phyloP scores from a whole-genome alignment of 257 asterid species.

The Solanum stenotomum region DNA sequence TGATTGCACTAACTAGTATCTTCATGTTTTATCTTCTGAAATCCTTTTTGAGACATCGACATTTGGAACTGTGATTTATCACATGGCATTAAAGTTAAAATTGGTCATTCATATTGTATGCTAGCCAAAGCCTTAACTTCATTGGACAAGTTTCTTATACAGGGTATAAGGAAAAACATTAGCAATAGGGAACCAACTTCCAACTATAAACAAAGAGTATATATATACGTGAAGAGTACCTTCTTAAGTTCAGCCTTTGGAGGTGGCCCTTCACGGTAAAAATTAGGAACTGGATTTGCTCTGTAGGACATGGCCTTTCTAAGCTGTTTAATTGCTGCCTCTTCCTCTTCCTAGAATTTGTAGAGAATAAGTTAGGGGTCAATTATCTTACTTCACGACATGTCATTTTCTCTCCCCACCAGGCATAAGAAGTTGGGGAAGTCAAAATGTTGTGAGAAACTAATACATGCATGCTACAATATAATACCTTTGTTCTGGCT shows the following conservation, averaged over 20 bases:
- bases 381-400: not conserved
- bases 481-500: constrained; percentile 58
- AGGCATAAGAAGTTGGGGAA: not conserved
- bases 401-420: not conserved
- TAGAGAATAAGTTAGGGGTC: not conserved
- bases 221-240: constrained; percentile 24
- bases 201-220: not conserved
- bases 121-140: not conserved
- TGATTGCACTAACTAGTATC: not conserved
- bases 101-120: not conserved
- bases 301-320: constrained; percentile 68
- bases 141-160: not conserved
- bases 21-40: not conserved
- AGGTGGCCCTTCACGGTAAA: constrained; percentile 84
- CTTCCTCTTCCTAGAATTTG: constrained; percentile 71
- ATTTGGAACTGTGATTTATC: not conserved
- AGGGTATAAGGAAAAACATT: not conserved
- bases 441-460: not conserved
- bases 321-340: constrained; percentile 61
- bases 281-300: constrained; percentile 92
- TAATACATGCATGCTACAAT: not conserved
- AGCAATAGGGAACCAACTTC: not conserved
- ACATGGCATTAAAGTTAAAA: not conserved
- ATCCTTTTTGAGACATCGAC: not conserved
- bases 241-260: constrained; percentile 75